Conservation (phyloP, 306 rosid genomes). For the Cotoneaster glaucophyllus region DNA sequence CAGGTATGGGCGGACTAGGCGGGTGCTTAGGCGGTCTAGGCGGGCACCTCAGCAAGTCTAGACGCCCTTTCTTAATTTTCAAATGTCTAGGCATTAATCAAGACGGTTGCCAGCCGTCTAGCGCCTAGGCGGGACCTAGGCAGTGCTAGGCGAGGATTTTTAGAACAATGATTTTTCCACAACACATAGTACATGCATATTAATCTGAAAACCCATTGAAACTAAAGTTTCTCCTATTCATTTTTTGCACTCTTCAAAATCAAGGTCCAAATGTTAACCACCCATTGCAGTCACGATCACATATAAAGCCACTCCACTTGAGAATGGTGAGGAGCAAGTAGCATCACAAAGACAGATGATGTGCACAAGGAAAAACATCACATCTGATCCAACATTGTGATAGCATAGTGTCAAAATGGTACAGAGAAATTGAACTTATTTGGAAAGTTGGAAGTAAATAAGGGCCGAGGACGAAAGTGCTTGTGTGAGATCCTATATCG, state of each 20-base stretch:
- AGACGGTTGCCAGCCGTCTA: too few relatives aligned
- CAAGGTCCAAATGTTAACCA: not conserved
- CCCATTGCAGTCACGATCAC: not conserved
- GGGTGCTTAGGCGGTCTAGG: too few relatives aligned
- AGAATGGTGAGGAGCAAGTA: not conserved
- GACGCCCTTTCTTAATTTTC: too few relatives aligned
- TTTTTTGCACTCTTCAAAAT: too few relatives aligned
- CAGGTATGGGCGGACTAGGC: too few relatives aligned
- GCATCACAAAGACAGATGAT: not conserved
- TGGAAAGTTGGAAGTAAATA: not conserved
- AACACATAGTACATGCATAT: not conserved
- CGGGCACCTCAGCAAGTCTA: too few relatives aligned
- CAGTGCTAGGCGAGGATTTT: too few relatives aligned
- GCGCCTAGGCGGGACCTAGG: too few relatives aligned
- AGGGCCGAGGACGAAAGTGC: not conserved
- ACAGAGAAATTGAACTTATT: not conserved
- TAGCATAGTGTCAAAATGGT: not conserved
- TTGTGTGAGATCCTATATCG: too few relatives aligned
- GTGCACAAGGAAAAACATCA: not conserved
- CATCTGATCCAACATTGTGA: constrained; percentile 3
- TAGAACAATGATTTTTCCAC: not conserved
- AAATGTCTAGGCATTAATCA: too few relatives aligned
- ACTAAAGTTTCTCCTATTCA: too few relatives aligned
- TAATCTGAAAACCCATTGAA: not conserved
- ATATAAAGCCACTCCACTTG: not conserved